Evolutionary conservation across 2,329 filamentous ascomycete species (phyloP), one percentile per base, ranked within the genome.

Genomic region (Pseudogymnoascus sp.): DNA sequence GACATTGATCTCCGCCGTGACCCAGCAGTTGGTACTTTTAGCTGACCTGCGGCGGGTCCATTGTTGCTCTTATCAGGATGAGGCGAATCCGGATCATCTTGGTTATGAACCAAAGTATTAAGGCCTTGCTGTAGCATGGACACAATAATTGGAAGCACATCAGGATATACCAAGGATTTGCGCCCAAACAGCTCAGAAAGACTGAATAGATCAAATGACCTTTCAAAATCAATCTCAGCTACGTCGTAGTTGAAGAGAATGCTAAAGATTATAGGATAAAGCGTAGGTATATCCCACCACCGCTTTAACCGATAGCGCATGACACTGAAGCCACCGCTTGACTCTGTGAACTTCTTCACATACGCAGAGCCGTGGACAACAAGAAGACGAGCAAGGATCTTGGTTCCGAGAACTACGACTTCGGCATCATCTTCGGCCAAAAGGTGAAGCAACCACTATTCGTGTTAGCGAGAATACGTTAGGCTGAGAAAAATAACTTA

Each of bases 241-340:
- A 95, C 84, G 70, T 97, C 92, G 42, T 86, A 82, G 0, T 90
- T 92, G 70, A 99, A 96, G 2, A 99, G 75, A 21, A 97, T 89
- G 61, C 90, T 87, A 74, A 99, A 90, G 71, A 90, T 92, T 44
- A 94, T 87, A 0, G 88, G 86, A 94, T 94, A 97, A 27, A 97
- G 75, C 0, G 86, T 84, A 2, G 92, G 84, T 13, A 92, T 83
- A 69, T 90, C 87, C 93, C 94, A 99, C 86, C 92, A 97, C 69
- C 87, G 81, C 70, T 88, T 91, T 3, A 99, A 76, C 33, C 91
- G 84, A 69, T 89, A 84, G 38, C 89, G 89, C 84, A 97, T 88
- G 65, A 97, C 89, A 35, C 82, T 81, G 72, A 97, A 97, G 1
- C 95, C 95, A 31, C 91, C 91, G 12, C 92, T 95, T 10, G 74